Evolutionary conservation across 805 yeast genomes (phyloP).

Genomic region (Candida incommunis): DNA sequence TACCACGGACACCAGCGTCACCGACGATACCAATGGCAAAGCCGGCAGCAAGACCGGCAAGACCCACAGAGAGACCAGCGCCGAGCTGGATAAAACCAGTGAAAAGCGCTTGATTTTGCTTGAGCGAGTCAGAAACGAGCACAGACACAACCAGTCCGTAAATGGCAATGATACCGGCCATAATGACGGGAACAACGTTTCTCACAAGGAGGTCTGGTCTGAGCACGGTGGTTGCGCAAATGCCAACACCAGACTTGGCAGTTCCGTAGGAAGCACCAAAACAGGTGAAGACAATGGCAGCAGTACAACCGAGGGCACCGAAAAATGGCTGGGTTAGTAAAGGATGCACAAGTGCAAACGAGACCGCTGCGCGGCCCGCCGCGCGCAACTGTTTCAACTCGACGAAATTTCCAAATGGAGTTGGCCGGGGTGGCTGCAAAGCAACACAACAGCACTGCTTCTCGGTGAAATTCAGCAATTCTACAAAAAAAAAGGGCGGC

Average conservation of each 20-base stretch:
- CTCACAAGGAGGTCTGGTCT: conserved; percentile 93
- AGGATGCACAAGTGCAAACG: no score
- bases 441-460: background rate
- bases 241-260: conserved; percentile 98
- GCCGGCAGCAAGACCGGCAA: conserved; percentile 96
- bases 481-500: conserved; percentile 2
- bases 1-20: conserved; percentile 98
- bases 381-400: no score
- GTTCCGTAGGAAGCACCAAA: conserved; percentile 99
- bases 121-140: conserved; percentile 76
- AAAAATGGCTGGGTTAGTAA: conserved; percentile 62
- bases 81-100: conserved; percentile 97
- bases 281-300: conserved; percentile 97
- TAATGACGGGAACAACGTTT: conserved; percentile 91
- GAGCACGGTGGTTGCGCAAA: conserved; percentile 93
- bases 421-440: no score
- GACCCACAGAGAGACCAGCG: conserved; percentile 95
- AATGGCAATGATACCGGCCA: conserved; percentile 99
- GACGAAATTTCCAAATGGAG: no score
- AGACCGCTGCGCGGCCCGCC: no score
- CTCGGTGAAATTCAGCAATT: background rate
- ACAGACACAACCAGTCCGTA: conserved; percentile 96
- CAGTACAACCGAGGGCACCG: conserved; percentile 98
- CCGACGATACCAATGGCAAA: conserved; percentile 99
- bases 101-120: conserved; percentile 83